Conservation (phyloP, 2,329 filamentous ascomycete species). For the Lachnellula subtilissima region DNA sequence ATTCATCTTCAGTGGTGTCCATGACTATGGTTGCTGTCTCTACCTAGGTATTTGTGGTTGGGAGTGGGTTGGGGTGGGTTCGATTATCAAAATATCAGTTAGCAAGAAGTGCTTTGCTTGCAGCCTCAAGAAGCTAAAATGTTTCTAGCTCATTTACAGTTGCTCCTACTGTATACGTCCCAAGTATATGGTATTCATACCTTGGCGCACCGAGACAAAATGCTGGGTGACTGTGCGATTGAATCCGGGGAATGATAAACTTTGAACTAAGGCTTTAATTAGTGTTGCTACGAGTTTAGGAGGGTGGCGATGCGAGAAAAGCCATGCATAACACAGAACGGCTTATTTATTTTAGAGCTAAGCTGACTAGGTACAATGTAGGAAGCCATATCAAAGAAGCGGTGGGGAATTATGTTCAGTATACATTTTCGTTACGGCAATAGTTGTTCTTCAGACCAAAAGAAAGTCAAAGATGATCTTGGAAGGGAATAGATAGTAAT, state of each 20-base stretch:
- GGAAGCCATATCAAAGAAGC: not conserved
- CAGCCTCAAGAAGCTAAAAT: too few species aligned
- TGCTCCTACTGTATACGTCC: too few species aligned
- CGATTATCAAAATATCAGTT: too few species aligned
- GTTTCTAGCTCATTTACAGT: too few species aligned
- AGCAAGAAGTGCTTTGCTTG: too few species aligned
- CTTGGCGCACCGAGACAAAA: not conserved
- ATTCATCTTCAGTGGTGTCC: too few species aligned
- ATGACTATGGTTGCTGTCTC: too few species aligned
- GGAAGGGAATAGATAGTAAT: not conserved
- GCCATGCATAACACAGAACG: not conserved
- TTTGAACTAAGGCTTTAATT: not conserved
- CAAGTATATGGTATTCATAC: too few species aligned
- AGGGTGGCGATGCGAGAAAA: not conserved
- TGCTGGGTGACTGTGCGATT: not conserved
- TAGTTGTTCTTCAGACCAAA: not conserved
- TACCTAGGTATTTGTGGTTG: too few species aligned
- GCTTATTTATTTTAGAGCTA: not conserved
- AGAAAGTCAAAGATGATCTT: not conserved
- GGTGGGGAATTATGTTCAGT: not conserved
- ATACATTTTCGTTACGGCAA: not conserved
- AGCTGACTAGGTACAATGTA: not conserved
- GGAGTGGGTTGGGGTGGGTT: too few species aligned
- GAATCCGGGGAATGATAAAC: not conserved
- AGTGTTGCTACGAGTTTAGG: not conserved